Conservation (phyloP, 352 stramenopile species). For the Pythium periplocum region DNA sequence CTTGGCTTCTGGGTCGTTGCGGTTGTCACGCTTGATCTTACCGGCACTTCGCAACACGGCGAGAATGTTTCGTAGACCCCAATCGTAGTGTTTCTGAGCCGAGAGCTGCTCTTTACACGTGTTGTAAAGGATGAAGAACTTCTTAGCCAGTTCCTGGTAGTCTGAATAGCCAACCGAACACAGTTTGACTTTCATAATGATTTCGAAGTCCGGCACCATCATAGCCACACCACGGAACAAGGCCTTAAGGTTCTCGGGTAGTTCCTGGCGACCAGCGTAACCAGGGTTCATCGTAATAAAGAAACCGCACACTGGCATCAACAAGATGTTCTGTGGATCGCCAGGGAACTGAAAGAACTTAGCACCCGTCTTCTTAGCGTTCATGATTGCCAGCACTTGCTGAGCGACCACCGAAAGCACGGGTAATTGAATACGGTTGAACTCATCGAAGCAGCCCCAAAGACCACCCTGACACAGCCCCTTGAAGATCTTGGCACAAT, state of each 20-base stretch:
- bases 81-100: conserved; percentile 92
- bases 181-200: conserved; percentile 96
- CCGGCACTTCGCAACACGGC: conserved; percentile 84
- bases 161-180: conserved; percentile 93
- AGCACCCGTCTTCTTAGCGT: conserved; percentile 95
- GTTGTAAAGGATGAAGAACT: conserved; percentile 91
- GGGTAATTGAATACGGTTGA: conserved; percentile 96
- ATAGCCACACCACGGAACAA: conserved; percentile 88
- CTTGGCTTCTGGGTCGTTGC: conserved; percentile 84
- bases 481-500: conserved; percentile 99
- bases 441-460: conserved; percentile 98
- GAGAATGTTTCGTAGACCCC: conserved; percentile 88
- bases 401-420: conserved; percentile 97
- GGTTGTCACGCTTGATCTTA: conserved; percentile 89
- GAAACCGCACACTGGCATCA: conserved; percentile 95
- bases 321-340: conserved; percentile 95
- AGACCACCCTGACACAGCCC: conserved; percentile 94
- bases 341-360: conserved; percentile 97
- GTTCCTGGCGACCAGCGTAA: conserved; percentile 96
- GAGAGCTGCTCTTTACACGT: conserved; percentile 91
- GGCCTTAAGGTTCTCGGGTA: conserved; percentile 98
- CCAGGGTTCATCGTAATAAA: conserved; percentile 99
- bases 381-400: conserved; percentile 97
- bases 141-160: conserved; percentile 88
- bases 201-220: conserved; percentile 92